Evolutionary conservation across 2,329 filamentous ascomycete species (phyloP), one percentile per base, ranked within the genome.

Genomic region (Capronia coronata): DNA sequence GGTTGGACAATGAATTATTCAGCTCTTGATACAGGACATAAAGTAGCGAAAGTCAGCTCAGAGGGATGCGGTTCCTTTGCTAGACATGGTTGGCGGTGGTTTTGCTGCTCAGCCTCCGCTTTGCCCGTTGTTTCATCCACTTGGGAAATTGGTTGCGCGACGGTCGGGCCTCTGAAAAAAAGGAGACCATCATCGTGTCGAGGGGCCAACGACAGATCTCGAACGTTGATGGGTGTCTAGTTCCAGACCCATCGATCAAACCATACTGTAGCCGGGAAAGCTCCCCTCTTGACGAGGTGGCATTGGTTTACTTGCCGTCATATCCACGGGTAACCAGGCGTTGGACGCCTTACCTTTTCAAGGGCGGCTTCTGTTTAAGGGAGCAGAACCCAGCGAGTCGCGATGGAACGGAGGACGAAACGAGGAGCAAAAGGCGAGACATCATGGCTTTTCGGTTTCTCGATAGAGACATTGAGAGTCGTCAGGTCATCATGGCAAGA

Each of bases 81-180:
- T 43, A 19, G 41, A 43, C 41, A 19, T 30, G 22, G 42, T 35
- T 30, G 42, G 16, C 18, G 16, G 14, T 6, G 16, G 34, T 37
- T 6, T 37, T n/a, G 34, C 38, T 48, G 43, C 48, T 55, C 49
- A 46, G 52, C 52, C 49, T 52, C 49, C 23, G 29, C 11, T 41
- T 25, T 9, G 48, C 52, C 48, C 52, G 43, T 46, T 55, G 53
- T 55, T 52, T 55, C 53, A 52, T 49, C 53, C 29, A 39, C 47
- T 47, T 40, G 46, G 53, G 53, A 55, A 55, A 55, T 55, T 55
- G 40, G 22, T 25, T 10, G 19, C 38, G 38, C 38, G 19, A 23
- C 38, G 30, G 9, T 34, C 37, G 22, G 25, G 19, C 38, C 7
- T 21, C 38, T 41, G 16, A 19, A 19, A 19, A 19, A 13, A 6